A percentile compares a stretch with the other conserved stretches of the same genome.
Evolutionary conservation across 768 basidiomycete species (phyloP).

Genomic region (Cystofilobasidium capitatum): DNA sequence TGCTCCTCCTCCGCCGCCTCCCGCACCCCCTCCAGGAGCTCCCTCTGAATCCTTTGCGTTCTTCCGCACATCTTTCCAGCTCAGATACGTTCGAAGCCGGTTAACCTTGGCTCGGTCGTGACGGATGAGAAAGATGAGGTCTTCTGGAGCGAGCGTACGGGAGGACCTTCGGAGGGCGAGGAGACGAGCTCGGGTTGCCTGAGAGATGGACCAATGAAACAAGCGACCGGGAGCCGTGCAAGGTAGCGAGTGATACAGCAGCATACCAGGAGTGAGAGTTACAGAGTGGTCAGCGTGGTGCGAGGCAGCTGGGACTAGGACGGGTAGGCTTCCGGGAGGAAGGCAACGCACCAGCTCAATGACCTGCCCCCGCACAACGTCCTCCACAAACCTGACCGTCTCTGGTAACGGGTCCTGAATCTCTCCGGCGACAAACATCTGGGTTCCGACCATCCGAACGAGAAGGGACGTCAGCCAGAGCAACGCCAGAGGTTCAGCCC

Average conservation of each 20-base stretch:
- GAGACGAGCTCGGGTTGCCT: slow-evolving; percentile 80
- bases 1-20: not conserved
- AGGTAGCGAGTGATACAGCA: not conserved
- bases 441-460: not conserved
- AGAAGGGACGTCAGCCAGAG: no score
- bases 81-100: slow-evolving; percentile 79
- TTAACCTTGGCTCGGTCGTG: slow-evolving; percentile 92
- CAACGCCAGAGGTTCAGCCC: not conserved
- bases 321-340: not conserved
- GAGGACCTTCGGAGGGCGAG: slow-evolving; percentile 73
- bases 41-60: slow-evolving; percentile 84
- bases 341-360: slow-evolving; percentile 65
- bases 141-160: slow-evolving; percentile 79
- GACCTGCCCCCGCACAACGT: slow-evolving; percentile 80
- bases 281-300: no score
- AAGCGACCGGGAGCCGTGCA: no score
- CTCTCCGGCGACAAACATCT: slow-evolving; percentile 98
- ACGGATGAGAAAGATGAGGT: slow-evolving; percentile 91
- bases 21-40: slow-evolving; percentile 61
- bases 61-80: slow-evolving; percentile 95
- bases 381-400: slow-evolving; percentile 88
- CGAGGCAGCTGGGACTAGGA: not conserved
- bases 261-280: not conserved
- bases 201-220: no score
- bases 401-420: slow-evolving; percentile 79